Evolutionary conservation across 805 yeast genomes (phyloP), one percentile per base, ranked within the genome.

Genomic region (Alloascoidea africana): DNA sequence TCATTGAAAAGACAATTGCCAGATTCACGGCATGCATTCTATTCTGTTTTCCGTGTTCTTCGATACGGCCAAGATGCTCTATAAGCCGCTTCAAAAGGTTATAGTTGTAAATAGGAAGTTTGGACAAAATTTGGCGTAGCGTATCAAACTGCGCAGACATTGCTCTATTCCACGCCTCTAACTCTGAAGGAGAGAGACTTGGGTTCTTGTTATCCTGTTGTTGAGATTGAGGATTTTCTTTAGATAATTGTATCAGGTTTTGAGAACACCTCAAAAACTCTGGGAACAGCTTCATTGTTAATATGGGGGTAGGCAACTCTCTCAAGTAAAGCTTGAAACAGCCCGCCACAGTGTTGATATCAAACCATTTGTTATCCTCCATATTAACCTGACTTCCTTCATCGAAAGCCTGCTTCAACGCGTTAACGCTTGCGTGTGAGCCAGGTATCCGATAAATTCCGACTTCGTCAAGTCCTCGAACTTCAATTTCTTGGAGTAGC

Each of bases 11-110:
- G 4, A 89, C 96, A 39, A 93, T 89, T 3, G 96, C 94, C 49
- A 89, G 59, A 52, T 89, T 89, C 1, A 85, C 76, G 2, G 94
- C 73, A 39, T 79, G 83, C 97, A 89, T 89, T 53, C 76, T 76
- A 58, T 89, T 89, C 35, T 59, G 60, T 6, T 70, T 75, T 34
- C 77, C 75, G 49, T 73, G 75, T 41, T 67, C 68, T 39, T 80
- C 76, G 16, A 89, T 77, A 45, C 66, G 67, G 44, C 68, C 64
- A 60, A 87, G 66, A 59, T 87, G 97, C 33, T 64, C 58, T 30
- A 80, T 64, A 38, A 89, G 62, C 36, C 80, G 58, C 48, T 72
- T 72, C 53, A 89, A 62, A 5, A 89, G 66, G 38, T 71, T 69
- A 49, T 70, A 83, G 53, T 85, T 84, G 46, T 68, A 62, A 2